Evolutionary conservation across 176 grass and related monocot species (phyloP).

Genomic region (Chrysopogon serrulatus): DNA sequence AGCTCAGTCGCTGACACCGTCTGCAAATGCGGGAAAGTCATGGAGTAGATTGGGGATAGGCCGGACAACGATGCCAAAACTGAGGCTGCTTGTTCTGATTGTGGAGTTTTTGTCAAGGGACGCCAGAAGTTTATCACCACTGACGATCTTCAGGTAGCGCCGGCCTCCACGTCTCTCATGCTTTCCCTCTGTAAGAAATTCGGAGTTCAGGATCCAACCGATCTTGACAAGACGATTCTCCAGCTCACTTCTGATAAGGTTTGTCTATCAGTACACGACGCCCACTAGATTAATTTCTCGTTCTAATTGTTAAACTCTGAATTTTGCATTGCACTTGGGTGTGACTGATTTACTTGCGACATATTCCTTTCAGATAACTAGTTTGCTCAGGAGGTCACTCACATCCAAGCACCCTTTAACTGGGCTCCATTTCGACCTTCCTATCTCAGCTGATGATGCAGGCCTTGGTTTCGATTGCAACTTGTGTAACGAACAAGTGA

Average conservation of each 20-base stretch:
- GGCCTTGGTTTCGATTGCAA: background rate
- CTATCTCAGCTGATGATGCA: background rate
- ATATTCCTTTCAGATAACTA: background rate
- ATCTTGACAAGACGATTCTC: background rate
- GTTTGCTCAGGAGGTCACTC: conserved; percentile 25
- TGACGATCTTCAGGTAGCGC: conserved; percentile 26
- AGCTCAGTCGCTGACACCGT: no score
- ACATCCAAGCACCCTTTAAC: background rate
- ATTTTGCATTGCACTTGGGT: background rate
- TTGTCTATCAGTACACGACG: background rate
- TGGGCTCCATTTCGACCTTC: background rate
- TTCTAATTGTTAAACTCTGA: background rate
- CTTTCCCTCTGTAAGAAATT: background rate
- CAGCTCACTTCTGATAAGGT: background rate
- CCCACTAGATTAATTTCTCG: background rate
- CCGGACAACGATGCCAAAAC: no score
- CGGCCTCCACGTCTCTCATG: background rate
- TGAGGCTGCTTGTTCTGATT: no score
- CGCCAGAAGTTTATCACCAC: conserved; percentile 15
- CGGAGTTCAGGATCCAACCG: background rate
- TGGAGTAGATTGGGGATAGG: no score
- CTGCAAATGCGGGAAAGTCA: no score
- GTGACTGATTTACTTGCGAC: background rate
- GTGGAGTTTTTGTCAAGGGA: no score
- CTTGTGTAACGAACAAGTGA: background rate